Evolutionary conservation across 768 basidiomycete genomes (phyloP).

Genomic region (Mycena polygramma): DNA sequence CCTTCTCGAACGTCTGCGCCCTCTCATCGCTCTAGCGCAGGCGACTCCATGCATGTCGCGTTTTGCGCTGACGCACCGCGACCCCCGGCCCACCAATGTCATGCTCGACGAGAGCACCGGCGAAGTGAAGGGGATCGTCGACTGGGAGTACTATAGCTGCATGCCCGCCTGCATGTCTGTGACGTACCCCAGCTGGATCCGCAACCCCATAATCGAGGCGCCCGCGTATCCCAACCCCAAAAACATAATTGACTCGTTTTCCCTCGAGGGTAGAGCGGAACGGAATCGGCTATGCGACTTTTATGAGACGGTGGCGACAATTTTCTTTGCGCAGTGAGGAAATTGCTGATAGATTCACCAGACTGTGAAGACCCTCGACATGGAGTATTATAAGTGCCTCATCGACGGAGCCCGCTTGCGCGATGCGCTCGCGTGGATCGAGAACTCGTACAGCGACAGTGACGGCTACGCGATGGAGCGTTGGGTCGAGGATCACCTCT

Average conservation of each 20-base stretch:
- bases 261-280: background rate
- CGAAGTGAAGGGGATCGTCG: constrained; percentile 18
- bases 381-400: constrained; percentile 20
- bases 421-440: constrained; percentile 25
- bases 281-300: constrained; percentile 16
- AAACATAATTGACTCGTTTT: background rate
- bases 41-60: constrained; percentile 5
- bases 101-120: constrained; percentile 15
- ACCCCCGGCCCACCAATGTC: constrained; percentile 6
- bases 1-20: constrained; percentile 11
- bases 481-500: constrained; percentile 15
- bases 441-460: background rate
- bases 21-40: constrained; percentile 1
- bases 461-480: constrained; percentile 13
- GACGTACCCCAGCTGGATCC: constrained; percentile 18
- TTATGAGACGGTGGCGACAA: constrained; percentile 5
- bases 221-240: background rate
- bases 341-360: background rate
- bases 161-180: constrained; percentile 24
- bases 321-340: too few relatives aligned
- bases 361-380: constrained; percentile 18
- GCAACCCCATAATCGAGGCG: background rate
- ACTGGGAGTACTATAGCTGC: constrained; percentile 18
- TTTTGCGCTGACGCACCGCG: constrained; percentile 15
- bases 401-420: constrained; percentile 18